These are phyloP conservation scores for Cajanus cajan DNA, from an alignment of 306 rosid species.

Conservation along the genomic window DNA sequence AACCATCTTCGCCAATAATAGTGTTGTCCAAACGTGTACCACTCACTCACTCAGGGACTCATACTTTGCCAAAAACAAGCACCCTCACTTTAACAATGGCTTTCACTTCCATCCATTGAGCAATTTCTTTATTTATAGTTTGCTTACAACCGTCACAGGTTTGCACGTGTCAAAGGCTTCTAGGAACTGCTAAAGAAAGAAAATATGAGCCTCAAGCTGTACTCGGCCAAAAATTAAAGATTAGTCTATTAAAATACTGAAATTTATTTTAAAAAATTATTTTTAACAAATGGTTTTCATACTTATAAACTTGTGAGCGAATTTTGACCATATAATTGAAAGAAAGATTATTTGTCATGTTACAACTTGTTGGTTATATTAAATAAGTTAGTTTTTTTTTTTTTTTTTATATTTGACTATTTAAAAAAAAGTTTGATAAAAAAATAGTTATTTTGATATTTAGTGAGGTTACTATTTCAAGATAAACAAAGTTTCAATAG, in stretches of 20 bases:
- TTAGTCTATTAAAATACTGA: too few species aligned
- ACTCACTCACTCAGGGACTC: slow-evolving; percentile 11
- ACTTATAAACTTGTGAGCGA: too few species aligned
- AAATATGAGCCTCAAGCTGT: not conserved
- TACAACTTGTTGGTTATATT: not conserved
- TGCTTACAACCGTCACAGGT: slow-evolving; percentile 2
- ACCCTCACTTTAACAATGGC: not conserved
- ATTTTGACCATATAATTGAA: too few species aligned
- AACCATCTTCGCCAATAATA: slow-evolving; percentile 25
- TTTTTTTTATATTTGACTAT: not conserved
- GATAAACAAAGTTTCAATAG: too few species aligned
- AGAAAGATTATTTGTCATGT: too few species aligned
- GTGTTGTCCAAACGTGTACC: slow-evolving; percentile 20
- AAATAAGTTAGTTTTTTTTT: not conserved
- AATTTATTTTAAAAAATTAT: too few species aligned
- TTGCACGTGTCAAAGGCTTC: slow-evolving; percentile 12
- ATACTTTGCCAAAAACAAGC: slow-evolving; percentile 11
- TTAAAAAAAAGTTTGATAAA: not conserved
- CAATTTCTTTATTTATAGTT: slow-evolving; percentile 8
- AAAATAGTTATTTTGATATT: not conserved
- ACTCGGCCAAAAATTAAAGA: too few species aligned
- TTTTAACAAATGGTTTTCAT: too few species aligned
- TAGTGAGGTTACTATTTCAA: too few species aligned
- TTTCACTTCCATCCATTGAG: not conserved
- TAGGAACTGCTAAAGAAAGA: slow-evolving; percentile 12